Percentiles rank a stretch among this genome's conserved stretches.
phyloP scores from a whole-genome alignment of 2,329 filamentous ascomycete species.

The Penicillium sp. region DNA sequence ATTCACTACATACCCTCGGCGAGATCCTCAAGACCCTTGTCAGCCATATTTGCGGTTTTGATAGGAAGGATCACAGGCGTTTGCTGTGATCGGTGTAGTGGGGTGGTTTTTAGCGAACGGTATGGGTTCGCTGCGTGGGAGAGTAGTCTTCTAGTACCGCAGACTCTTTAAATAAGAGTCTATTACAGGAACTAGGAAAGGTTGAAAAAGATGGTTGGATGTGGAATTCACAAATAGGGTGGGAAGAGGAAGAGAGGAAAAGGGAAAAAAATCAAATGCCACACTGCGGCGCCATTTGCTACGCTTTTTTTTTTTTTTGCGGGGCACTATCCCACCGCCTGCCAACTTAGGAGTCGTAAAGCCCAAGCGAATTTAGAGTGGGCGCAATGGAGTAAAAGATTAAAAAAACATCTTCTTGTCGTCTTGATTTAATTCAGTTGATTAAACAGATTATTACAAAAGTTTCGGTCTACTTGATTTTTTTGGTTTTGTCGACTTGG shows the following conservation, averaged over 20 bases:
- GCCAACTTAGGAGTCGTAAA: slow-evolving; percentile 1
- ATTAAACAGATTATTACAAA: slow-evolving; percentile 3
- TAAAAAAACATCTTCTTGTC: background rate
- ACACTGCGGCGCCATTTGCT: slow-evolving; percentile 23
- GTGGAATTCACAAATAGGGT: slow-evolving; percentile 26
- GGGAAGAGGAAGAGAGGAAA: slow-evolving; percentile 24
- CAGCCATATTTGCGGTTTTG: slow-evolving; percentile 86
- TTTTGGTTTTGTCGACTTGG: slow-evolving; percentile 14
- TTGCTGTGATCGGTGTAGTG: slow-evolving; percentile 63
- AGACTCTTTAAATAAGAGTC: slow-evolving; percentile 36
- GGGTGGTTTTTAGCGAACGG: slow-evolving; percentile 37
- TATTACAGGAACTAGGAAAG: slow-evolving; percentile 30
- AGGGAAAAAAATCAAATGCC: slow-evolving; percentile 27
- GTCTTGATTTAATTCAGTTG: background rate
- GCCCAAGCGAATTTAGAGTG: slow-evolving; percentile 21
- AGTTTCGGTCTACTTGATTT: slow-evolving; percentile 2
- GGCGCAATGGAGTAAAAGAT: background rate
- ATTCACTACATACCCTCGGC: slow-evolving; percentile 72
- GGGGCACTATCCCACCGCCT: slow-evolving; percentile 22
- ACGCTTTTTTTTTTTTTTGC: slow-evolving; percentile 23
- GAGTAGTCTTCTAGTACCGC: slow-evolving; percentile 32
- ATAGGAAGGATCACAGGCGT: slow-evolving; percentile 67
- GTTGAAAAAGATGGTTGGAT: slow-evolving; percentile 18
- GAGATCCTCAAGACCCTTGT: slow-evolving; percentile 98
- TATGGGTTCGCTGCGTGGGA: slow-evolving; percentile 30